phyloP scores from a whole-genome alignment of 495 filamentous ascomycete genomes.

The Neurospora tetraspora region DNA sequence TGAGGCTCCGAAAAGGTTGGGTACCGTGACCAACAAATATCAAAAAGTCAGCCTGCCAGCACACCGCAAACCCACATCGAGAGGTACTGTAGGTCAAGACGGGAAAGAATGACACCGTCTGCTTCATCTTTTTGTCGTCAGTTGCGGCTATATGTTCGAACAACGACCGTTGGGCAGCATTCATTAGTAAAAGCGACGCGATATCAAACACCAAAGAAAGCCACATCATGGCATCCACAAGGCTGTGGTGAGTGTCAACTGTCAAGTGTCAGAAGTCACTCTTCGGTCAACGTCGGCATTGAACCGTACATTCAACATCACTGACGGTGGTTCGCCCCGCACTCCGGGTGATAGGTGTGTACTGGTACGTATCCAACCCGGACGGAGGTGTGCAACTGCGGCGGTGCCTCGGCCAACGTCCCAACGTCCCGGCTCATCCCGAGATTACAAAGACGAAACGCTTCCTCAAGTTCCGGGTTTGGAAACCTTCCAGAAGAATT shows the following conservation, averaged over 20 bases:
- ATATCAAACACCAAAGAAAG: not conserved
- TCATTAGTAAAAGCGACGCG: not conserved
- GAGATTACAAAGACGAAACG: not conserved
- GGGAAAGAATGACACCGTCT: not conserved
- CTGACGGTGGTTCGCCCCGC: not conserved
- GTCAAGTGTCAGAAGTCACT: not conserved
- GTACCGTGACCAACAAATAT: not conserved
- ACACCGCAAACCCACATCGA: not conserved
- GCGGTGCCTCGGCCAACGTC: not conserved
- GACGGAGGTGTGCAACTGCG: not conserved
- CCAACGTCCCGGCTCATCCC: not conserved
- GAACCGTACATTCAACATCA: not conserved
- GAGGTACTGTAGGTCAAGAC: not conserved
- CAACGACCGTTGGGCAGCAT: not conserved
- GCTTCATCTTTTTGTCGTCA: not conserved
- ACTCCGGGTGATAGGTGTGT: not conserved
- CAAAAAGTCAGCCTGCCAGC: not conserved
- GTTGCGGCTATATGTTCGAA: not conserved
- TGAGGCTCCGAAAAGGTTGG: not conserved
- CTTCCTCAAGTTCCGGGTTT: not conserved
- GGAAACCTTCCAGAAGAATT: not conserved
- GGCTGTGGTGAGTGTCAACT: not conserved
- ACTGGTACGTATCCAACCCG: not conserved
- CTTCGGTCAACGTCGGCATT: not conserved
- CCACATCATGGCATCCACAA: not conserved